phyloP scores from a whole-genome alignment of 1,139 yeast genomes.

The Tardiomyces depauwii region DNA sequence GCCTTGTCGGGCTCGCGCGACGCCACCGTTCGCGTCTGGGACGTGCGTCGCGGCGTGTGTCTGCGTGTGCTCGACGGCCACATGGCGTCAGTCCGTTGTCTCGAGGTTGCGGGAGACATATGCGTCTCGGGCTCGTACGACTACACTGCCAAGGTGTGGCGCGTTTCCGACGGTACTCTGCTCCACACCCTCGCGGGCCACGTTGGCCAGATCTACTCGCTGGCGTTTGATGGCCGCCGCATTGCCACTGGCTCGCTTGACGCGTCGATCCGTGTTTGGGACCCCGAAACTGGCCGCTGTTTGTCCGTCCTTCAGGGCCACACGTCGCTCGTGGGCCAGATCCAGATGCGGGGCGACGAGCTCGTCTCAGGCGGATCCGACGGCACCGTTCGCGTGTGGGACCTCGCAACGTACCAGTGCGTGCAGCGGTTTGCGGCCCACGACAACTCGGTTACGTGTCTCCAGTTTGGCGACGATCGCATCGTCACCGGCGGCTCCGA shows the following conservation, averaged over 20 bases:
- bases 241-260: conserved; percentile 82
- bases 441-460: conserved; percentile 71
- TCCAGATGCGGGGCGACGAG: conserved; percentile 77
- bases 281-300: conserved; percentile 69
- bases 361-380: conserved; percentile 94
- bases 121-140: conserved; percentile 74
- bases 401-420: conserved; percentile 76
- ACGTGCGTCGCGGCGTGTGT: conserved; percentile 65
- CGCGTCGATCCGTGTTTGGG: conserved; percentile 89
- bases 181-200: conserved; percentile 78
- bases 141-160: conserved; percentile 83
- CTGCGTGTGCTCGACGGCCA: conserved; percentile 62
- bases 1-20: conserved; percentile 87
- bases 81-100: conserved; percentile 63
- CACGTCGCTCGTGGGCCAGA: conserved; percentile 59
- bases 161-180: conserved; percentile 63
- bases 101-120: conserved; percentile 42
- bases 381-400: conserved; percentile 87
- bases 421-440: conserved; percentile 83
- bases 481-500: conserved; percentile 85
- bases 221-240: conserved; percentile 72
- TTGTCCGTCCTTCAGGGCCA: conserved; percentile 64
- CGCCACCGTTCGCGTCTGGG: conserved; percentile 87
- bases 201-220: conserved; percentile 70
- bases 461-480: conserved; percentile 76